Percentiles rank a stretch among this genome's conserved stretches.
Evolutionary conservation across 768 basidiomycete species (phyloP).

Genomic region (Suillus subaureus): DNA sequence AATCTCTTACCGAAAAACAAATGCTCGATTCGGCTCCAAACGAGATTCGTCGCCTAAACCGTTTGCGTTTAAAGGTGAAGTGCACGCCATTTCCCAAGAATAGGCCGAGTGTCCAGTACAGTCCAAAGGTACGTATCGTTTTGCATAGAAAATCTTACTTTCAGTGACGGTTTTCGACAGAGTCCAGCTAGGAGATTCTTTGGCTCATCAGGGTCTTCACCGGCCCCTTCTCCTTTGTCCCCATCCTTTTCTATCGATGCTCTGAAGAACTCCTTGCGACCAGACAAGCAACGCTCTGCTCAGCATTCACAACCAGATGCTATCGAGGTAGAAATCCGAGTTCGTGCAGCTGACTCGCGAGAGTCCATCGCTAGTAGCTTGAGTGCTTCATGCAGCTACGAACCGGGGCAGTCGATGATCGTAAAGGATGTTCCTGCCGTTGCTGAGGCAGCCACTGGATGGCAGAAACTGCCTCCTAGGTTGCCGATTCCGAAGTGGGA

Average conservation of each 20-base stretch:
- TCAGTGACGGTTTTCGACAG: neutral
- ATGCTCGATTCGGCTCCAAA: constrained; percentile 30
- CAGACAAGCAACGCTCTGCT: too few species aligned
- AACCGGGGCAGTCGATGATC: neutral
- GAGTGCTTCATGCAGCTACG: neutral
- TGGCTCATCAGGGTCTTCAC: neutral
- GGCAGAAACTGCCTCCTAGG: too few species aligned
- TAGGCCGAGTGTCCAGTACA: too few species aligned
- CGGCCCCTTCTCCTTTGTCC: neutral
- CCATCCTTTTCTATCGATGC: too few species aligned
- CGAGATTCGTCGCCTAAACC: constrained; percentile 1
- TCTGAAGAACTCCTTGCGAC: too few species aligned
- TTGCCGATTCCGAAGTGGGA: too few species aligned
- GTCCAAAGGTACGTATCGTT: neutral
- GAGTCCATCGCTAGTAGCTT: too few species aligned
- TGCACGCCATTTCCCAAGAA: too few species aligned
- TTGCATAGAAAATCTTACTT: neutral
- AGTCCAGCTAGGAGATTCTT: neutral
- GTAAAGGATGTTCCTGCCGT: neutral
- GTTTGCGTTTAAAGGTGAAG: constrained; percentile 28
- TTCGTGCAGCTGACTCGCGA: neutral
- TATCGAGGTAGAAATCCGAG: neutral
- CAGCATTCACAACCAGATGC: too few species aligned
- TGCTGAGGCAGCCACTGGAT: too few species aligned
- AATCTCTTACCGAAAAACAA: constrained; percentile 41